A percentile compares a stretch with the other conserved stretches of the same genome.
Conservation (phyloP, 306 rosid species). For the Medicago truncatula region MtrunA17r5.0-ANR NC_053045.1:37458001-37458500, state of each 20-base stretch:
- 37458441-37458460: no score
- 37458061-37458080: conserved; percentile 77
- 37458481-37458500: no score
- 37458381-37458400: no score
- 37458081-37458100: conserved; percentile 71
- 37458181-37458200: conserved; percentile 57
- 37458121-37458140: conserved; percentile 75
- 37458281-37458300: conserved; percentile 82
- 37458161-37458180: conserved; percentile 78
- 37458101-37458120: conserved; percentile 84
- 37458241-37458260: conserved; percentile 87
- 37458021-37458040: conserved; percentile 20
- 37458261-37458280: conserved; percentile 94
- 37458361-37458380: no score
- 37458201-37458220: conserved; percentile 69
- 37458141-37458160: conserved; percentile 65
- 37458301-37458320: conserved; percentile 90
- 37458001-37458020: neutral
- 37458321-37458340: neutral
- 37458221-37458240: conserved; percentile 75
- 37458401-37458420: no score
- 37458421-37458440: no score
- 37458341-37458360: no score
- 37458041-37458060: conserved; percentile 83
- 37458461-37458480: no score